A percentile compares a stretch with the other conserved stretches of the same genome.
Evolutionary conservation across 306 rosid genomes (phyloP).

Genomic region (Arachis hypogaea): DNA sequence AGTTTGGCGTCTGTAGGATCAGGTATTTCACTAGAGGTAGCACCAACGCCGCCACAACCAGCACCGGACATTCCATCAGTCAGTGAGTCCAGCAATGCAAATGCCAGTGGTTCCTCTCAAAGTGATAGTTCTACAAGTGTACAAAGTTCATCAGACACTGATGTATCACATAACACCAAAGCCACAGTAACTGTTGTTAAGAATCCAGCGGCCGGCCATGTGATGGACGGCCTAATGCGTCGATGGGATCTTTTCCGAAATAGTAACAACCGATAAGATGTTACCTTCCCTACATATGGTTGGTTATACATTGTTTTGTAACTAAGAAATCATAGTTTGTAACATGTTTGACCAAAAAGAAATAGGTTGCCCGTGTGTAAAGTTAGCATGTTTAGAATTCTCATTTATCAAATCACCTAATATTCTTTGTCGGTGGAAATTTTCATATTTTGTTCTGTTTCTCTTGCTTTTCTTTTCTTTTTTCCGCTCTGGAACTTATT

Average conservation of each 20-base stretch:
- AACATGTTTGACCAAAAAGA: slow-evolving; percentile 49
- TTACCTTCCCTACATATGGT: slow-evolving; percentile 15
- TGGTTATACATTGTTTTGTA: slow-evolving; percentile 57
- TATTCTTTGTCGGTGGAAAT: slow-evolving; percentile 47
- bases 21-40: slow-evolving; percentile 38
- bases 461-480: neutral
- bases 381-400: slow-evolving; percentile 39
- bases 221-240: slow-evolving; percentile 91
- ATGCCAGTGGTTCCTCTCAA: slow-evolving; percentile 50
- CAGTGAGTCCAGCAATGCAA: slow-evolving; percentile 53
- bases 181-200: slow-evolving; percentile 83
- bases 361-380: slow-evolving; percentile 57
- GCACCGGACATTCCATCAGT: slow-evolving; percentile 36
- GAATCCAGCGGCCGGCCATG: slow-evolving; percentile 73
- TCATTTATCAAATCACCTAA: slow-evolving; percentile 39
- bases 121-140: slow-evolving; percentile 51
- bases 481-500: neutral
- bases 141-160: slow-evolving; percentile 62
- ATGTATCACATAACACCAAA: slow-evolving; percentile 83
- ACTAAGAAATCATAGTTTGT: slow-evolving; percentile 49
- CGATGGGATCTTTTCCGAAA: slow-evolving; percentile 96
- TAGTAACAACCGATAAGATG: slow-evolving; percentile 64
- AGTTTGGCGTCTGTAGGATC: slow-evolving; percentile 43
- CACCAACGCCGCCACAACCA: slow-evolving; percentile 1
- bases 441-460: slow-evolving; percentile 31